Conservation (phyloP, 495 filamentous ascomycete species). For the Xylaria intraflava region DNA sequence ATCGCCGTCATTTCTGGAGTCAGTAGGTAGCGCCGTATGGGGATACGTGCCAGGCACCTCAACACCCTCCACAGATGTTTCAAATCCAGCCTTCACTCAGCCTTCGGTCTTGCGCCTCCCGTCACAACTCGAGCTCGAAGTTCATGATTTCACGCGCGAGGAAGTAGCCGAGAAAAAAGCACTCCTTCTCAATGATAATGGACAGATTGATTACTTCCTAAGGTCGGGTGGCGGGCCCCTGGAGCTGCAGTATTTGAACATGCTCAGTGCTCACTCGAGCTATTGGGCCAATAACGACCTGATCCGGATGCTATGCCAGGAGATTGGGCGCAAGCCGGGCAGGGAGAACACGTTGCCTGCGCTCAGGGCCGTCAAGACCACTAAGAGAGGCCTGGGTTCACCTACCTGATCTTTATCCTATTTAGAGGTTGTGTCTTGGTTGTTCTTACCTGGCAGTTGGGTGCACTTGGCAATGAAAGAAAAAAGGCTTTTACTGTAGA, state of each 20-base stretch:
- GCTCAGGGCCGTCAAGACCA: constrained; percentile 71
- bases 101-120: constrained; percentile 60
- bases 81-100: constrained; percentile 17
- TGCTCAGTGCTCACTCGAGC: constrained; percentile 92
- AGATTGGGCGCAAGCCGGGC: constrained; percentile 73
- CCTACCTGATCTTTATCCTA: constrained; percentile 9
- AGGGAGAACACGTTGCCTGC: constrained; percentile 55
- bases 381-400: constrained; percentile 24
- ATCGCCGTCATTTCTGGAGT: constrained; percentile 57
- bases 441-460: no score
- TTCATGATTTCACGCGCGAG: constrained; percentile 88
- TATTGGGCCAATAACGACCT: constrained; percentile 89
- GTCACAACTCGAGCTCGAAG: constrained; percentile 87
- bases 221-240: constrained; percentile 72
- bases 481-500: no score
- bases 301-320: constrained; percentile 75
- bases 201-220: constrained; percentile 86
- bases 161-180: constrained; percentile 88
- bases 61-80: constrained; percentile 14
- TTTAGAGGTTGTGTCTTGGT: neutral
- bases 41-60: constrained; percentile 35
- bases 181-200: constrained; percentile 86
- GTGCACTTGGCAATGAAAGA: no score
- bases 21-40: constrained; percentile 58
- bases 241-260: constrained; percentile 93